Evolutionary conservation across 2,329 filamentous ascomycete genomes (phyloP).

Genomic region (Talaromyces pinophilus): DNA sequence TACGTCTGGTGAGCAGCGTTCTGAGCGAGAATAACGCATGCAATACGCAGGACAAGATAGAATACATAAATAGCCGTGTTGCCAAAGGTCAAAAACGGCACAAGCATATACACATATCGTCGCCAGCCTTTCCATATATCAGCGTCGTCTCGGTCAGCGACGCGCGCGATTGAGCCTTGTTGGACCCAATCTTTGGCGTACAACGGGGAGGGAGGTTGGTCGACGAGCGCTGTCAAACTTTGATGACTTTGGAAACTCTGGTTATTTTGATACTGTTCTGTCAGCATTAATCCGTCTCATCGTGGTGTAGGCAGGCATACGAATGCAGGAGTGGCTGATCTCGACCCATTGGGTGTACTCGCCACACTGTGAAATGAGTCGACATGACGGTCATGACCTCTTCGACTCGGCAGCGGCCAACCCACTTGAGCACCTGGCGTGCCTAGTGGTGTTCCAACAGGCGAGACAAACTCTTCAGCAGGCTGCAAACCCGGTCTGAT

Average conservation of each 20-base stretch:
- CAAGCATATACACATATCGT: slow-evolving; percentile 37
- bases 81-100: slow-evolving; percentile 39
- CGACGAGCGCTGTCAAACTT: slow-evolving; percentile 38
- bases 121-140: slow-evolving; percentile 43
- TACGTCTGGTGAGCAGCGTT: slow-evolving; percentile 44
- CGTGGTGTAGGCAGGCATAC: slow-evolving; percentile 3
- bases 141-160: slow-evolving; percentile 40
- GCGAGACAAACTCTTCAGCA: slow-evolving; percentile 29
- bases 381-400: slow-evolving; percentile 15
- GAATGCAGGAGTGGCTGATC: slow-evolving; percentile 36
- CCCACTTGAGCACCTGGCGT: slow-evolving; percentile 7
- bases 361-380: slow-evolving; percentile 30
- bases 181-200: slow-evolving; percentile 42
- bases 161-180: slow-evolving; percentile 39
- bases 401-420: slow-evolving; percentile 27
- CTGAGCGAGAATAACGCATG: slow-evolving; percentile 57
- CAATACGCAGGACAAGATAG: slow-evolving; percentile 56
- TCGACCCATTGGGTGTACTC: slow-evolving; percentile 32
- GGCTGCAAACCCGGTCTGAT: slow-evolving; percentile 29
- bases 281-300: not conserved
- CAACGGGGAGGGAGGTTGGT: slow-evolving; percentile 32
- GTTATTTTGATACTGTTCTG: slow-evolving; percentile 28
- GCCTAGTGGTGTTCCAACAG: not conserved
- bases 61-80: slow-evolving; percentile 41
- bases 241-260: slow-evolving; percentile 36